A percentile compares a stretch with the other conserved stretches of the same genome.
Evolutionary conservation across 306 rosid species (phyloP).

Genomic region (Corylus americana): DNA sequence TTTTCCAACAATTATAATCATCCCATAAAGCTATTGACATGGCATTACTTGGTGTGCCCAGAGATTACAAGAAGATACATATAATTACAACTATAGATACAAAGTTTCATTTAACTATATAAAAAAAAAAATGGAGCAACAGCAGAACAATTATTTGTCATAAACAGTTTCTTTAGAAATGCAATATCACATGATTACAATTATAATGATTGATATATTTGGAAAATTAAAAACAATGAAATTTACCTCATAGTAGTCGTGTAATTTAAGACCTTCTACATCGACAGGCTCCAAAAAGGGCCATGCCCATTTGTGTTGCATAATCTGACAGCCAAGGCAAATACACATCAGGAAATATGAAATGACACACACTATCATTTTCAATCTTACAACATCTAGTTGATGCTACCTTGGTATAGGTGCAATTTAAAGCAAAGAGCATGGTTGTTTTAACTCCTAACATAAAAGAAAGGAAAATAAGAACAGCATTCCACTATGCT

Average conservation of each 20-base stretch:
- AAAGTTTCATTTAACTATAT: neutral
- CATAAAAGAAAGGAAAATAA: neutral
- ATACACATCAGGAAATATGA: conserved; percentile 20
- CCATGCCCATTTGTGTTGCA: conserved; percentile 88
- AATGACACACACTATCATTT: neutral
- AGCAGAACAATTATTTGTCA: neutral
- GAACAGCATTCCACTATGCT: neutral
- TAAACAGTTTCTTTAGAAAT: neutral
- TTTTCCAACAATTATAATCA: neutral
- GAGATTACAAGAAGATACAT: neutral
- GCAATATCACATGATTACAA: neutral
- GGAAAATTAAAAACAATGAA: conserved; percentile 15
- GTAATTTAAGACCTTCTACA: conserved; percentile 84
- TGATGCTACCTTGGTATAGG: neutral
- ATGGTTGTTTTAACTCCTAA: neutral
- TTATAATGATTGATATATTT: neutral
- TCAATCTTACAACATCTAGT: neutral
- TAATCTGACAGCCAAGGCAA: conserved; percentile 56
- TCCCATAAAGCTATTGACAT: neutral
- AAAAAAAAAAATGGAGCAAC: neutral
- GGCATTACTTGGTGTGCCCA: conserved; percentile 2
- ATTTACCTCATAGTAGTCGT: conserved; percentile 84
- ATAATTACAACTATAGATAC: neutral
- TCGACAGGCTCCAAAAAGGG: conserved; percentile 97
- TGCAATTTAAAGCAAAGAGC: conserved; percentile 1